phyloP scores from a whole-genome alignment of 495 filamentous ascomycete genomes.

The Penicillium nucicola region DNA sequence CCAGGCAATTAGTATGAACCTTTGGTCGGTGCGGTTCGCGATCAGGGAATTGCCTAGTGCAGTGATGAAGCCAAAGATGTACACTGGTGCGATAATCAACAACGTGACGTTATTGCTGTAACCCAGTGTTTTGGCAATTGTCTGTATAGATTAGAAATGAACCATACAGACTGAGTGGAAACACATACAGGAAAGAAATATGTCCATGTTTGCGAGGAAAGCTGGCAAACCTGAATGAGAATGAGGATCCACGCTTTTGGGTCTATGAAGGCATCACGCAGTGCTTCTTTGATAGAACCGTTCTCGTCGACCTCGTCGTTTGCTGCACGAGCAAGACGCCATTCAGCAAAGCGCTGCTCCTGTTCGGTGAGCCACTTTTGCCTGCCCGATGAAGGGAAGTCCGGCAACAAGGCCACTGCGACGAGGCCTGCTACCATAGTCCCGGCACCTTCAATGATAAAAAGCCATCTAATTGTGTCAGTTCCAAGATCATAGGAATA shows the following conservation, averaged over 20 bases:
- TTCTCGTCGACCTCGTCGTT: slow-evolving; percentile 19
- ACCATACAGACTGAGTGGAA: neutral
- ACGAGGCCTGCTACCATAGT: slow-evolving; percentile 19
- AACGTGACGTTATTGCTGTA: slow-evolving; percentile 24
- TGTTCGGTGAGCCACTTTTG: slow-evolving; percentile 19
- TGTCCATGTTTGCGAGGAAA: slow-evolving; percentile 25
- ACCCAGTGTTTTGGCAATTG: slow-evolving; percentile 29
- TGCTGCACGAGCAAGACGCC: slow-evolving; percentile 8
- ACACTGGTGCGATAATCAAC: slow-evolving; percentile 27
- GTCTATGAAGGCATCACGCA: slow-evolving; percentile 20
- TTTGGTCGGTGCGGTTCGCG: slow-evolving; percentile 47
- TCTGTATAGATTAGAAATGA: neutral
- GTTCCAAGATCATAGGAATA: neutral
- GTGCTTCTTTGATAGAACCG: slow-evolving; percentile 12
- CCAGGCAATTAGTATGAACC: slow-evolving; percentile 14
- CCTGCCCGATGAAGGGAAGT: slow-evolving; percentile 18
- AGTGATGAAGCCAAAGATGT: slow-evolving; percentile 28
- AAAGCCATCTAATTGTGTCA: slow-evolving; percentile 11
- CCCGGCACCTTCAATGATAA: slow-evolving; percentile 20
- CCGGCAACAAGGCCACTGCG: slow-evolving; percentile 16
- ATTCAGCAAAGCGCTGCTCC: slow-evolving; percentile 16
- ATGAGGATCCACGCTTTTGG: slow-evolving; percentile 24
- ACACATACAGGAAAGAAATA: slow-evolving; percentile 17
- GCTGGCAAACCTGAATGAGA: slow-evolving; percentile 20
- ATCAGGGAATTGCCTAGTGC: slow-evolving; percentile 40